Base-by-base conservation (phyloP, 2,329 filamentous ascomycete species). In the Talaromyces amestolkiae region DNA sequence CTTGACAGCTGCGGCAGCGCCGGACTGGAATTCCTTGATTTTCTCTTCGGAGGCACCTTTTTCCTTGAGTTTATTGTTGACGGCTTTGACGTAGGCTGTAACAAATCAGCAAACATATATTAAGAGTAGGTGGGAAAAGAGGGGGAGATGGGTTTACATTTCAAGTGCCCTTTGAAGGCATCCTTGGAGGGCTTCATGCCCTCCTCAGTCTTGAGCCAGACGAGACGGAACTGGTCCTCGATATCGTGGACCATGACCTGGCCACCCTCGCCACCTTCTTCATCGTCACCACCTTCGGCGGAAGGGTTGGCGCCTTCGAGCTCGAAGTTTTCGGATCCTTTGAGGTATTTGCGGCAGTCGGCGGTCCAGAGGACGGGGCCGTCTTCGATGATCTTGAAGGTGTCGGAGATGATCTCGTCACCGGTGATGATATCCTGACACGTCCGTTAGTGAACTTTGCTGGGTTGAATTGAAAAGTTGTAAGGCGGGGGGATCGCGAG, bases 401-500 rank as follows among this genome's bases (percentile, higher is more conserved):
- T 95, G 84, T 98, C 94, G 76, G 95, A 96, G 88, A 98, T 89
- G 80, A 99, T 87, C 90, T 99, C 95, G 84, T 97, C 94, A 71
- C 84, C 91, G 81, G 87, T 91, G 82, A 97, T 79, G 74, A 95
- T 83, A 79, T 99, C 95, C 95, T 99, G 22, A 17, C 10, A 22
- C 9, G 8, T 37, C 24, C 31, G 24, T 9, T 11, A 24, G 10
- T 19, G 22, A 10, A 24, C 13, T 8, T 47, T 15, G 24, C 45
- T 47, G 4, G 27, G 27, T 7, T 6, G 27, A 31, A 31, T 31
- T 31, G 27, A 6, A 7, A 31, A 31, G 27, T 6, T 31, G 27
- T 1, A 1, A 31, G 27, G 3, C 27, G 27, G 27, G 27, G n/a
- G 15, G 22, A 37, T 22, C 17, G 31, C n/a, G 15, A 54, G n/a